Evolutionary conservation across 352 stramenopile genomes (phyloP), one percentile per base, ranked within the genome.

Genomic region (Pythium pyrilobum): DNA sequence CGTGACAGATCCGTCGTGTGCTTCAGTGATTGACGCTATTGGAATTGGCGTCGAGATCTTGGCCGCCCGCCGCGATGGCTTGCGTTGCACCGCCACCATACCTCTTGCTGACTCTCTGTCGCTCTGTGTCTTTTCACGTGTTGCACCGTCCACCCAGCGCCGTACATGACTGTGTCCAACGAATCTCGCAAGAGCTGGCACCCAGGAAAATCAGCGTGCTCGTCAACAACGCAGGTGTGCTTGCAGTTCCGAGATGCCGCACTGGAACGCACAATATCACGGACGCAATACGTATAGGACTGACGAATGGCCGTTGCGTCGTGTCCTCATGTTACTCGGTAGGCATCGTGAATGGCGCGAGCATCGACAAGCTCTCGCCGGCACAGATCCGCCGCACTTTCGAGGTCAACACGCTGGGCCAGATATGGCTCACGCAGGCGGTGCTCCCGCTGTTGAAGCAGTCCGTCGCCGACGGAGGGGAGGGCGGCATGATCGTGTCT

Each of bases 341-440:
- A 69, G 66, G 66, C 42, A 64, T 74, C 47, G 66, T 74, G 4
- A 34, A 59, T 32, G 66, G 66, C 10, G 41, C 46, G 32, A 56
- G 36, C 37, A 44, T 74, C 20, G 50, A 68, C 21, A 52, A 56
- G 18, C 52, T 74, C 23, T 63, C 62, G 8, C 42, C 49, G 0
- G 21, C 28, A 4, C 25, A 74, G 11, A 47, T 74, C 12, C 50
- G 52, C 20, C 52, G 47, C 1, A 71, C 52, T 0, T 64, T 72
- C 21, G 57, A 57, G 34, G 59, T 71, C 7, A 74, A 74, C 52
- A 76, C 76, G 33, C 36, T 92, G 18, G 72, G 77, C 32, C 83
- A 94, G 50, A 92, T 92, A 38, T 92, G 77, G 81, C 84, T 74
- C 47, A 45, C 74, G 10, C 67, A 87, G 52, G 62, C 68, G 7